These are phyloP conservation scores for Podospora bellae-mahoneyi DNA, from an alignment of 495 filamentous ascomycete species.

Conservation along the genomic window DNA sequence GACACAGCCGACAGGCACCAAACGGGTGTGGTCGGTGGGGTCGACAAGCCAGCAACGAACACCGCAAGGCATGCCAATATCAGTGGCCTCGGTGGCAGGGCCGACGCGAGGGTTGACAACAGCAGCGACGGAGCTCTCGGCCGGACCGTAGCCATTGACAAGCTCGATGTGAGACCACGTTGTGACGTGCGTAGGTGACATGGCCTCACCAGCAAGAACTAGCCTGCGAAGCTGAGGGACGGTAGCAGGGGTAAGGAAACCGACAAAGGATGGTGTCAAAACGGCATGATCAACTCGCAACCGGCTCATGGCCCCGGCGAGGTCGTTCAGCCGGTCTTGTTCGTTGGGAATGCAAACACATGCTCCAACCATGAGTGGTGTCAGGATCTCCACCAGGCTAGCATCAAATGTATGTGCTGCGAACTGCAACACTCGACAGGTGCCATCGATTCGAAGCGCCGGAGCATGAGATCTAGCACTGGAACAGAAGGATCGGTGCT, in stretches of 20 bases:
- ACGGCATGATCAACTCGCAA: conserved; percentile 50
- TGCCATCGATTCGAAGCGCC: conserved; percentile 35
- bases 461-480: conserved; percentile 39
- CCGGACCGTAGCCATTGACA: conserved; percentile 36
- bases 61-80: conserved; percentile 25
- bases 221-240: conserved; percentile 42
- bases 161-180: conserved; percentile 28
- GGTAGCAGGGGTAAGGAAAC: conserved; percentile 37
- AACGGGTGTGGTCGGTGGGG: conserved; percentile 52
- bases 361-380: conserved; percentile 46
- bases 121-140: conserved; percentile 28
- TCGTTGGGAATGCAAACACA: conserved; percentile 37
- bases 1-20: conserved; percentile 63
- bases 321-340: conserved; percentile 27
- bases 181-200: conserved; percentile 18
- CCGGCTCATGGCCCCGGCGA: conserved; percentile 33
- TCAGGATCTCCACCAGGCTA: conserved; percentile 53
- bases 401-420: conserved; percentile 60
- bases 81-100: conserved; percentile 15
- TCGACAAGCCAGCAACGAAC: conserved; percentile 51
- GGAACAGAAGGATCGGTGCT: conserved; percentile 39
- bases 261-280: conserved; percentile 48
- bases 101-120: conserved; percentile 25
- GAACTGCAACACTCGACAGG: conserved; percentile 53
- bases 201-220: conserved; percentile 41